Evolutionary conservation across 2,329 filamentous ascomycete genomes (phyloP), one percentile per base, ranked within the genome.

Genomic region (Penicillium sumatraense): DNA sequence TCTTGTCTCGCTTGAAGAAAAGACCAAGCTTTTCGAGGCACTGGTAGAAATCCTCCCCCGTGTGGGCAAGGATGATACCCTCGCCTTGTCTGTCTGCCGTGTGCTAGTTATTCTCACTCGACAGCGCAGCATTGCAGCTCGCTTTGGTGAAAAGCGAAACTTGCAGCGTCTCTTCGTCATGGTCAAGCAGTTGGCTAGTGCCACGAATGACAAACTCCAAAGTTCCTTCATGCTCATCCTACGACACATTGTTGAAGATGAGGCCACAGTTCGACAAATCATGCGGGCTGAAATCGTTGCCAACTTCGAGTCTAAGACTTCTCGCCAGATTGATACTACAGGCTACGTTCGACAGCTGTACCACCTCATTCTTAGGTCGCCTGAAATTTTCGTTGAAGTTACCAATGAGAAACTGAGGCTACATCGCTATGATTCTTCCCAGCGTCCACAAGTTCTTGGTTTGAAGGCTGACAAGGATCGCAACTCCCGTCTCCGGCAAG

Each of bases 221-320:
- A 83, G 83, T 58, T 83, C 89, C 54, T 89, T 96, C 66, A 88
- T 98, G 83, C 84, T 93, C 11, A 88, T 97, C 49, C 79, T 99
- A 40, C 88, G 96, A 36, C 95, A 99, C 68, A 88, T 99, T 61
- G 86, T 98, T 51, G 95, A 99, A 74, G 96, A 99, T 68, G 91
- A 96, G 47, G 88, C 92, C 16, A 95, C 89, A 2, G 83, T 98
- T 57, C 91, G 90, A 62, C 91, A 97, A 70, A 88, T 96, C 57
- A 97, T 99, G 89, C 85, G 89, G 49, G 89, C 88, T 24, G 93
- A 98, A 70, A 96, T 99, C 65, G 86, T 87, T 60, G 79, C 84
- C n/a, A 87, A 85, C 66, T 90, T 97, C 62, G 86, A 90, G 51
- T 81, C 70, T 53, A 82, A 72, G 73, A 81, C 57, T 10, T 69